Base-by-base conservation (phyloP, 2,329 filamentous ascomycete species). In the Ophiostoma ulmi region DNA sequence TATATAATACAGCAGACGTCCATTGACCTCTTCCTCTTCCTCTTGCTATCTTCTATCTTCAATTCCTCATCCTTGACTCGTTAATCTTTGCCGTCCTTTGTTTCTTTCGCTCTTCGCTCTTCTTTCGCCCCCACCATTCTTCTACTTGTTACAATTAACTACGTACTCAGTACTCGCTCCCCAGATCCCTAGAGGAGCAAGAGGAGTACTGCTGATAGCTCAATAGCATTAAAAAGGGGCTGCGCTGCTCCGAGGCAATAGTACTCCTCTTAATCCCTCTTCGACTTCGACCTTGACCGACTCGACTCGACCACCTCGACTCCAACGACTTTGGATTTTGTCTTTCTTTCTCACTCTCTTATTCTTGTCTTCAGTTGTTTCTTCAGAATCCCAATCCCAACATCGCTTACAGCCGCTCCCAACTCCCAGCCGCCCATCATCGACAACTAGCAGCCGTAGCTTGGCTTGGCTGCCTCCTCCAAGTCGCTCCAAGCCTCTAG, bases 111-210 rank as follows among this genome's bases (percentile, higher is more conserved):
- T 44, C 41, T 44, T 44, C 41, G 5, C 13, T 58, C 22, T 58
- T 58, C 44, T 26, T 55, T 17, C 13, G 11, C 26, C 58, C 52
- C 58, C 58, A 35, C 63, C 63, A 38, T 65, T 70, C 69, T 68
- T 58, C 63, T 20, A 70, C 66, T 71, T 64, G 20, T 41, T 20
- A 64, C 67, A 35, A n/a, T 41, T 35, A 66, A 26, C 39, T 48
- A 36, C 61, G 35, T 35, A 64, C 61, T 31, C 31, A 31, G 31
- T 31, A 31, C 31, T 36, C 41, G 26, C 66, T 58, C 58, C n/a
- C 58, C 39, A 39, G 35, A 38, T 39, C 36, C 17, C 17, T 20
- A 36, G 11, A 36, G 58, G 58, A 31, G 11, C 55, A 44, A 44
- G 41, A 44, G 55, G 55, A 61, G 14, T 3, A 35, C 55, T 26